Evolutionary conservation across 179 eudicot genomes (phyloP).

Genomic region (Pouteria campechiana): DNA sequence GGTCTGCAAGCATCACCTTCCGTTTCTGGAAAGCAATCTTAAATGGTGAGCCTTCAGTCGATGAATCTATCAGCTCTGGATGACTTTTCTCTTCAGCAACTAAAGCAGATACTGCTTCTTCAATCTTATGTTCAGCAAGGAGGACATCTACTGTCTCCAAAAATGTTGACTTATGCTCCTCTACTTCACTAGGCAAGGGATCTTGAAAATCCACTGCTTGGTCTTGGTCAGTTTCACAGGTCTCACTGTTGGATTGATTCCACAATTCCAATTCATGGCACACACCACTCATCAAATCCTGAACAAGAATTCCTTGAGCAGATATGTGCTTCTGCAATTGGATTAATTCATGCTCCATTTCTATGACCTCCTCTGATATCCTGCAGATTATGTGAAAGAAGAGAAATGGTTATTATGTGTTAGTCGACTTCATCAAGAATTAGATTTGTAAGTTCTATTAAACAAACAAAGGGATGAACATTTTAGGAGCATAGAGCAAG

Average conservation of each 20-base stretch:
- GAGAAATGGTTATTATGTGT: too few species aligned
- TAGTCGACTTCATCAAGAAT: too few species aligned
- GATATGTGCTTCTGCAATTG: constrained; percentile 83
- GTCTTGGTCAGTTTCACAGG: constrained; percentile 29
- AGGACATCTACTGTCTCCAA: constrained; percentile 73
- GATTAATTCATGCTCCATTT: constrained; percentile 75
- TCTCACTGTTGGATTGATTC: constrained; percentile 27
- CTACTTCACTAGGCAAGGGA: constrained; percentile 21
- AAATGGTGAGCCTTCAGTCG: constrained; percentile 34
- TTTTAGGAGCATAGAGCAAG: too few species aligned
- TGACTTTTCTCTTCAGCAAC: constrained; percentile 56
- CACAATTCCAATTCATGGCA: constrained; percentile 61
- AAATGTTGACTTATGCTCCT: constrained; percentile 26
- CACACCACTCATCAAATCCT: constrained; percentile 70
- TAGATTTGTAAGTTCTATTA: too few species aligned
- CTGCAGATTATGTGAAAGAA: too few species aligned
- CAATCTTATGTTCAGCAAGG: constrained; percentile 66
- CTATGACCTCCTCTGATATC: constrained; percentile 90
- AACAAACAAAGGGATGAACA: too few species aligned
- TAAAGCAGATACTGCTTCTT: constrained; percentile 72
- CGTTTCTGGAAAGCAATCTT: constrained; percentile 55
- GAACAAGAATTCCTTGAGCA: constrained; percentile 76
- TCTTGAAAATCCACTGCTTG: constrained; percentile 25
- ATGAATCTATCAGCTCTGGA: constrained; percentile 43
- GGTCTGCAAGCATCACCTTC: constrained; percentile 59